Evolutionary conservation across 768 basidiomycete species (phyloP), one percentile per base, ranked within the genome.

Genomic region (Xerocomellus intermedius): DNA sequence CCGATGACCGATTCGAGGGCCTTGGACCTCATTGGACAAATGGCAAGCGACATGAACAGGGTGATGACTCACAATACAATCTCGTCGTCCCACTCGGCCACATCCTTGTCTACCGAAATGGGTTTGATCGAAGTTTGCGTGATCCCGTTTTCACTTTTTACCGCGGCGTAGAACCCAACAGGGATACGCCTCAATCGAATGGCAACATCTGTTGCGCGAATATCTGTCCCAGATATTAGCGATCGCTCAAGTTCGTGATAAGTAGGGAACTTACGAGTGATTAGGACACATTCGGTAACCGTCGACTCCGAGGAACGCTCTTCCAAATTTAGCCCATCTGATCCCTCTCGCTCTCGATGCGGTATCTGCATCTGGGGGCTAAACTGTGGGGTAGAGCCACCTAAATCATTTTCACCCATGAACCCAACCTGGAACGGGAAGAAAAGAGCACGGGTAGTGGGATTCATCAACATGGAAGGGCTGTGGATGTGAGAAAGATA

Each of bases 21-120:
- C 58, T 52, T 57, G 16, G 3, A 21, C 19, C 8, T 6, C 48
- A 14, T 41, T 38, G 4, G 13, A 12, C 12, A 44, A 32, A 45
- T 2, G 37, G 7, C 21, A 41, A 26, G 24, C 24, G 9, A 17
- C 16, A 12, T 19, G 30, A 48, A 13, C 47, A 42, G 8, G 17
- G 16, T 38, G 36, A 13, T 32, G 4, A 49, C 47, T 38, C 30
- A 49, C 54, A 48, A 36, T 26, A 36, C 26, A 24, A 50, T 50
- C 30, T 41, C 37, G 8, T 55, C 44, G 16, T 49, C 35, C 54
- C 54, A 55, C 28, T 44, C 41, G 10, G 49, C 36, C 7, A 48
- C 47, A 22, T 38, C 38, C 22, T 52, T 26, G 17, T 22, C 4
- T 24, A 43, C 41, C n/a, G 19, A 42, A 3, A 22, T n/a, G 6